phyloP scores from a whole-genome alignment of 2,329 filamentous ascomycete species.

The Colletotrichum truncatum region DNA sequence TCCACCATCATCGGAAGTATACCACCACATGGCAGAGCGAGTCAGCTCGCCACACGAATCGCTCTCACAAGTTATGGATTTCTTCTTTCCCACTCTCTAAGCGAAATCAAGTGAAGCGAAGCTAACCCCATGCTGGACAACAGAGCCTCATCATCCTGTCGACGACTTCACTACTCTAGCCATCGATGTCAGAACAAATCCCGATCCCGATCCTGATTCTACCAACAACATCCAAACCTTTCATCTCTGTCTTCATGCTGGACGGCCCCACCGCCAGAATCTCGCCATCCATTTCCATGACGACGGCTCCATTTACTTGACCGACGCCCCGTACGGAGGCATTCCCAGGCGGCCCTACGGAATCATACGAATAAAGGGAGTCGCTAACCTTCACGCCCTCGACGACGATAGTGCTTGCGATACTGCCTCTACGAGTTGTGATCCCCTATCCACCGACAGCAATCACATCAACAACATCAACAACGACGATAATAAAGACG shows the following conservation, averaged over 20 bases:
- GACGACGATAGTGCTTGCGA: not conserved
- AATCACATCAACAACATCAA: not conserved
- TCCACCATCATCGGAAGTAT: no score
- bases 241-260: not conserved
- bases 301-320: not conserved
- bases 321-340: not conserved
- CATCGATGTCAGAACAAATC: not conserved
- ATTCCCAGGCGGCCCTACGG: not conserved
- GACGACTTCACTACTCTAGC: not conserved
- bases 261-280: not conserved
- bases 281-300: not conserved
- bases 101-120: no score
- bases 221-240: not conserved
- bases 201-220: not conserved
- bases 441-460: no score
- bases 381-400: not conserved
- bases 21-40: no score
- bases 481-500: not conserved
- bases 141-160: not conserved
- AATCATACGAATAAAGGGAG: not conserved
- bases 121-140: not conserved
- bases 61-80: no score
- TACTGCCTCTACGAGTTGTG: not conserved
- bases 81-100: no score
- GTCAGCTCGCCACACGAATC: no score